Evolutionary conservation across 768 basidiomycete species (phyloP), one percentile per base, ranked within the genome.

Genomic region (Leccinum uliginosum): DNA sequence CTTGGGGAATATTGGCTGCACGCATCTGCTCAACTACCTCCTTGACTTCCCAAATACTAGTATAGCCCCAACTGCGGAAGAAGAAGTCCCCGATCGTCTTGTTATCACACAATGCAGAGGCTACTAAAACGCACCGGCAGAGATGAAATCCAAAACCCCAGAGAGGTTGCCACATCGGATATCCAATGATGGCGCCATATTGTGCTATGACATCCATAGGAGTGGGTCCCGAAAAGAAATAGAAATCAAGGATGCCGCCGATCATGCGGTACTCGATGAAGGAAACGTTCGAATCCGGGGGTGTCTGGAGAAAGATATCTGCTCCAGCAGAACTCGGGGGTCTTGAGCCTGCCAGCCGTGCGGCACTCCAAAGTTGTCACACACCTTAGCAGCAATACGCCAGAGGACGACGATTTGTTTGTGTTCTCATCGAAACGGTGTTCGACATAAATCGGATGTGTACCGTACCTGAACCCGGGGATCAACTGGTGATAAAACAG

Each of bases 61-160:
- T 53, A 56, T 80, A 82, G 0, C 80, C 80, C 80, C 79, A 83
- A 21, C 23, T 46, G 10, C 50, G 58, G 19, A 14, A 17, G 34
- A 11, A 19, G 30, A 34, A 38, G 15, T 23, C 26, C 2, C 3
- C 14, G 6, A 34, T 23, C 1, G 1, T 35, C 17, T 7, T 35
- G 4, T 23, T 9, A 19, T 30, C 21, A 27, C 50, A 44, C 24
- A 8, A 24, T n/a, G 4, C 10, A 27, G 26, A 27, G 40, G 5
- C 19, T 2, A 24, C 19, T 2, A 24, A 19, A 55, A 14, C 66
- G 63, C 64, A 83, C 76, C 82, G 78, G 72, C 84, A 86, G 6
- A 88, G 76, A 60, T 91, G 87, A 74, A 87, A 88, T 4, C 88
- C 88, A 66, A 90, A 87, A 6, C 80, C 83, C 85, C 87, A 91